These are phyloP conservation scores for Leccinum longicurvipes DNA, from an alignment of 768 basidiomycete species.

Conservation along the genomic window DNA sequence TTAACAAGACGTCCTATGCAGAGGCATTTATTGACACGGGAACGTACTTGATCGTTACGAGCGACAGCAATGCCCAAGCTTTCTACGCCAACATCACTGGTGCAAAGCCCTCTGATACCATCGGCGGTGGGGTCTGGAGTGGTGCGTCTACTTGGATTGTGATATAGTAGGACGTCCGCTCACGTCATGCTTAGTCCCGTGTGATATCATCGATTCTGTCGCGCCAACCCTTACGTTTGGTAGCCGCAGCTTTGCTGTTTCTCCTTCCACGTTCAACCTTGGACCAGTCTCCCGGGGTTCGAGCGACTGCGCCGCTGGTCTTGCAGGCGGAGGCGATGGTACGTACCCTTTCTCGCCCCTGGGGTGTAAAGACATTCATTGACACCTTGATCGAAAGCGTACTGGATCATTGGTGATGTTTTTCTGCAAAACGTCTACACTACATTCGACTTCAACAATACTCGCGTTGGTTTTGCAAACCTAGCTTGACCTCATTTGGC, in stretches of 20 bases:
- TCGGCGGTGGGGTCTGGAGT: conserved; percentile 37
- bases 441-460: conserved; percentile 31
- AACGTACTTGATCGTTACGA: conserved; percentile 28
- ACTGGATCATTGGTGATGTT: conserved; percentile 35
- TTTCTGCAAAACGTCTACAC: conserved; percentile 34
- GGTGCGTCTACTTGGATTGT: conserved; percentile 14
- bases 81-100: conserved; percentile 33
- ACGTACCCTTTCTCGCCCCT: neutral
- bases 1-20: conserved; percentile 18
- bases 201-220: conserved; percentile 23
- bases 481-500: conserved; percentile 14
- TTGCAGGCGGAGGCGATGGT: conserved; percentile 31
- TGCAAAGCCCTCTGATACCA: conserved; percentile 18
- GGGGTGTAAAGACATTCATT: neutral
- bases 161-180: neutral
- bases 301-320: conserved; percentile 36
- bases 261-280: conserved; percentile 39
- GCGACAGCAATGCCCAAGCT: conserved; percentile 20
- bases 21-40: conserved; percentile 37
- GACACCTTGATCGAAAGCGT: conserved; percentile 16
- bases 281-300: conserved; percentile 33
- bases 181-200: conserved; percentile 29
- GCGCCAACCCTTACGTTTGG: conserved; percentile 38
- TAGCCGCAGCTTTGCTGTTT: conserved; percentile 36
- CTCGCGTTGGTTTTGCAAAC: conserved; percentile 41